Percentiles rank a stretch among this genome's conserved stretches.
Conservation (phyloP, 495 filamentous ascomycete species). For the Daldinia caldariorum region DNA sequence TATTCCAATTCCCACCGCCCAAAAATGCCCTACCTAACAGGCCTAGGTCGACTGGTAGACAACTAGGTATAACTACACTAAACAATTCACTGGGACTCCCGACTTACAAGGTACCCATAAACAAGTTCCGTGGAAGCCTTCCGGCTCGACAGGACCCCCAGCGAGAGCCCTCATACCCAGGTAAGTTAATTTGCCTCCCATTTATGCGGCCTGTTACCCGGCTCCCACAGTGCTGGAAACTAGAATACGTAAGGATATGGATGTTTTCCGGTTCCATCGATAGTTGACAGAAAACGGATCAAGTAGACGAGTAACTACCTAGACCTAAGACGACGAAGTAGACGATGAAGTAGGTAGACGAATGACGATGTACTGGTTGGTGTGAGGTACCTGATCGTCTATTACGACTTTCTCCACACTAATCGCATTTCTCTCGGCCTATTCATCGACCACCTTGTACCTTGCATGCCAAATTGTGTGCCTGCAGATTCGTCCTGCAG, state of each 20-base stretch:
- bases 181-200: slow-evolving; percentile 39
- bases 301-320: background rate
- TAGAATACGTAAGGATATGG: slow-evolving; percentile 35
- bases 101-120: slow-evolving; percentile 44
- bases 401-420: slow-evolving; percentile 25
- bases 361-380: slow-evolving; percentile 22
- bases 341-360: too few species aligned
- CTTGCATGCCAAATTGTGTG: slow-evolving; percentile 49
- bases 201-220: slow-evolving; percentile 45
- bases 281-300: slow-evolving; percentile 11
- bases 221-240: slow-evolving; percentile 45
- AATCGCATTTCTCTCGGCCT: slow-evolving; percentile 41
- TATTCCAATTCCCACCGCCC: slow-evolving; percentile 26
- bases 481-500: slow-evolving; percentile 51
- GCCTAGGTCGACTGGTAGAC: background rate
- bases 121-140: slow-evolving; percentile 44
- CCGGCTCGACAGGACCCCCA: slow-evolving; percentile 45
- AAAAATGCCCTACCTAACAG: slow-evolving; percentile 34
- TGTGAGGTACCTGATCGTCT: slow-evolving; percentile 33
- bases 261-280: slow-evolving; percentile 6
- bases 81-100: slow-evolving; percentile 34
- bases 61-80: background rate
- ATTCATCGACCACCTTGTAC: slow-evolving; percentile 45
- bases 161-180: slow-evolving; percentile 17
- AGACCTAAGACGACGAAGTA: too few species aligned